A percentile compares a stretch with the other conserved stretches of the same genome.
Conservation (phyloP, 331 rosid genomes). For the Malus hybrid region DNA sequence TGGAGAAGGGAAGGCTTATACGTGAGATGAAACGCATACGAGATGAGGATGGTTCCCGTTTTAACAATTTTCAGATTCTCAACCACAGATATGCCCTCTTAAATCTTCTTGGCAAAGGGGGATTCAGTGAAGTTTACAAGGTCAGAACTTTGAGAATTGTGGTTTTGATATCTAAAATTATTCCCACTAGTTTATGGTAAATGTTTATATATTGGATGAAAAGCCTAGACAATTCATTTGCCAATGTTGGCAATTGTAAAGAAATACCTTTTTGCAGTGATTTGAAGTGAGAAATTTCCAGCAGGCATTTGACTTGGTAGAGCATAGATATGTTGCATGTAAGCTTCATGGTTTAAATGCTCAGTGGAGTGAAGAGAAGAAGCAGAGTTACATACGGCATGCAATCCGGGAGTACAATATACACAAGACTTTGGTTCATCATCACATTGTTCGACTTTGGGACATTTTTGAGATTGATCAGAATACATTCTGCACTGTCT, state of each 20-base stretch:
- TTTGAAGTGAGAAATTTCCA: conserved; percentile 97
- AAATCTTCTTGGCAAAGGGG: conserved; percentile 99
- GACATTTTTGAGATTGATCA: conserved; percentile 98
- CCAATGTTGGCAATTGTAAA: conserved; percentile 79
- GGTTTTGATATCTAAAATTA: background rate
- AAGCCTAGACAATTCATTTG: conserved; percentile 39
- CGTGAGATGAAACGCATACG: conserved; percentile 99
- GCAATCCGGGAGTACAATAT: conserved; percentile 97
- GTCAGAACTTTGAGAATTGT: conserved; percentile 39
- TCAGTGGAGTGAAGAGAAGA: conserved; percentile 99
- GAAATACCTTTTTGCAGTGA: conserved; percentile 86
- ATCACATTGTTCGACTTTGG: conserved; percentile 95
- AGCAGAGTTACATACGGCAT: conserved; percentile 96
- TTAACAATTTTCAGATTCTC: conserved; percentile 94
- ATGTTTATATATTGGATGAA: conserved; percentile 17
- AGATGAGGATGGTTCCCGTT: conserved; percentile 99
- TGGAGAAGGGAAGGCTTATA: conserved; percentile 90
- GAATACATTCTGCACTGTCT: conserved; percentile 91
- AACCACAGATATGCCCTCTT: conserved; percentile 81
- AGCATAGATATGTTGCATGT: conserved; percentile 97
- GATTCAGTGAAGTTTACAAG: conserved; percentile 99
- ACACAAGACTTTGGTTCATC: conserved; percentile 94
- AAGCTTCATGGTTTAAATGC: conserved; percentile 98
- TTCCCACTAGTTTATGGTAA: background rate
- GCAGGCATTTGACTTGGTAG: conserved; percentile 99